phyloP scores from a whole-genome alignment of 2,329 filamentous ascomycete genomes.

The Fusarium sp. region DNA sequence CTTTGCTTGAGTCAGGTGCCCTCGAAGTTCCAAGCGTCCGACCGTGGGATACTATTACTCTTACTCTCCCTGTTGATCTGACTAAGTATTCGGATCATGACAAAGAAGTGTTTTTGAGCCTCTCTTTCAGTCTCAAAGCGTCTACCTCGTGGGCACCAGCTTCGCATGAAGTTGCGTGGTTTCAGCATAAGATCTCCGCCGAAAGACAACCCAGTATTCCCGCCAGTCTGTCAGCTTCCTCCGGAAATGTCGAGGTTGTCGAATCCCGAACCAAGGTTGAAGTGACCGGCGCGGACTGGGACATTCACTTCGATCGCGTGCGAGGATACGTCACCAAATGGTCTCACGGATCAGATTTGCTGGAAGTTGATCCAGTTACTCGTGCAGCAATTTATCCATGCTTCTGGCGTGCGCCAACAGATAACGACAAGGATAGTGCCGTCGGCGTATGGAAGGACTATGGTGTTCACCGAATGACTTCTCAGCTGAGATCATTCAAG shows the following conservation, averaged over 20 bases:
- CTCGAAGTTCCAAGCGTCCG: not conserved
- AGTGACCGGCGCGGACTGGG: not conserved
- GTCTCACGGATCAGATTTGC: not conserved
- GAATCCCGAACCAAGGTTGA: not conserved
- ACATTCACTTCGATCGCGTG: not conserved
- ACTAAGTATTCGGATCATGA: not conserved
- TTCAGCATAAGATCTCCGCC: constrained; percentile 4
- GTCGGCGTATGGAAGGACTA: constrained; percentile 4
- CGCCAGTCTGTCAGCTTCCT: accelerated
- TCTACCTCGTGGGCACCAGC: not conserved
- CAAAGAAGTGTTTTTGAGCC: not conserved
- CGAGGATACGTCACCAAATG: constrained; percentile 10
- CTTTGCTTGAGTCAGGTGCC: not conserved
- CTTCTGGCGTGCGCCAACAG: constrained; percentile 13
- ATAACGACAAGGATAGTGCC: constrained; percentile 2
- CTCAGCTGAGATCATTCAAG: constrained; percentile 2
- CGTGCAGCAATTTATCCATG: not conserved
- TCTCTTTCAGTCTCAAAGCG: not conserved
- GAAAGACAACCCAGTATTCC: not conserved
- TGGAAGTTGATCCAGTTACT: not conserved
- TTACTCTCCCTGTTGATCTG: not conserved
- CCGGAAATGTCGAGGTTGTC: not conserved
- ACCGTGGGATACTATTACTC: not conserved
- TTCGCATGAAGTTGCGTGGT: constrained; percentile 4
- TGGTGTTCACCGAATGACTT: constrained; percentile 7